Base-by-base conservation (phyloP, 805 yeast species). In the Wickerhamomyces tratensis region DNA sequence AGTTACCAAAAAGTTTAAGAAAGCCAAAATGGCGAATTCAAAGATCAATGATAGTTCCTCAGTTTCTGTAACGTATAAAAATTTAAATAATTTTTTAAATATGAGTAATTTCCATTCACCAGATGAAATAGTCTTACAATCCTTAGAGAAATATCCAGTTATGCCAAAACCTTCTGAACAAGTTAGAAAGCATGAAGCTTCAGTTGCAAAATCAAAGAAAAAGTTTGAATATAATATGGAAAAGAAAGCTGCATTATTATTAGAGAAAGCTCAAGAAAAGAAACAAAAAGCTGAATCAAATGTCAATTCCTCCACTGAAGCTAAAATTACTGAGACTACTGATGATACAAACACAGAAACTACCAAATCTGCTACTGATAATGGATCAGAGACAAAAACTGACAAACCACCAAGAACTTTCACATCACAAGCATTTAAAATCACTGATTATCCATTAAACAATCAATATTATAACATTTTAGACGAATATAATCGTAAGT, bases 381-480 rank as follows among this genome's bases (percentile, higher is more conserved):
- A 20, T 20, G 20, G 20, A 3, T 20, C 20, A 20, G 20, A 20
- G 4, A 2, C 20, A 20, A 20, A 20, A 20, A 20, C 20, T 20
- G 20, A 20, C 20, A 20, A 20, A 4, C 20, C 20, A 20, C 31
- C 31, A 29, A 7, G 31, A 9, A 11, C 8, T 9, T 29, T 9
- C 29, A 14, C 39, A 41, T 11, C 34, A 27, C 33, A 36, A 35
- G 38, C 39, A 20, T 30, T 15, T 13, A 37, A 37, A 9, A 15
- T 44, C 42, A 26, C 38, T 43, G 3, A 35, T 3, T 11, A 46
- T 7, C 43, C 43, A 10, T 39, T 31, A 6, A 31, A 46, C 6
- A 41, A 35, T 29, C 43, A 31, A 1, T 43, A 42, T 27, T 44
- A 43, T 38, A 31, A 38, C 9, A 37, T 25, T 3, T 35, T 46